Conservation (phyloP, 2,329 filamentous ascomycete genomes). For the Macrophomina tecta region DNA sequence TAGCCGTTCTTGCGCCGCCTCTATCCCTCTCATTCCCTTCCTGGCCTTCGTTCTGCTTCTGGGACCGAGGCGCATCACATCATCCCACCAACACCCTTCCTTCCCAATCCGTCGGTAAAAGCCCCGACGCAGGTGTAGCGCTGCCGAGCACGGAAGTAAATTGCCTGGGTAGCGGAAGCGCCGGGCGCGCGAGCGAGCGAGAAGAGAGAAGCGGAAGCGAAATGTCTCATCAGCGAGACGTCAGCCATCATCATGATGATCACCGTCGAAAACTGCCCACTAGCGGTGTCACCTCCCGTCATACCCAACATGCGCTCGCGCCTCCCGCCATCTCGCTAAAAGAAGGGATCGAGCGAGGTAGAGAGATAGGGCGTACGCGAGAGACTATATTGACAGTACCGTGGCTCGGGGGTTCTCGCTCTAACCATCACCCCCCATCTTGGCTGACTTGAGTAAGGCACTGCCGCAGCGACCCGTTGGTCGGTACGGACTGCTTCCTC, state of each 20-base stretch:
- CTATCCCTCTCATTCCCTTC: not conserved
- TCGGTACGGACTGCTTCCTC: not conserved
- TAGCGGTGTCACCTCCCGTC: not conserved
- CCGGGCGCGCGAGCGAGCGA: not conserved
- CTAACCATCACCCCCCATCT: not conserved
- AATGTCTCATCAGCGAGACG: slow-evolving; percentile 17
- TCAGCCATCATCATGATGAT: not conserved
- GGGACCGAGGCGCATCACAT: slow-evolving; percentile 18
- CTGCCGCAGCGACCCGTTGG: slow-evolving; percentile 6
- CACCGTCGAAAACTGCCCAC: not conserved
- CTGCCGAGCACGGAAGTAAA: not conserved
- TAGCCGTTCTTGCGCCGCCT: not conserved
- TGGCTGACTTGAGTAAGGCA: slow-evolving; percentile 10
- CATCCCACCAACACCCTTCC: not conserved
- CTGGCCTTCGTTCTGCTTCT: not conserved
- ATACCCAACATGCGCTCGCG: not conserved
- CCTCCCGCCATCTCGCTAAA: not conserved
- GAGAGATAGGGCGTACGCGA: too few species aligned
- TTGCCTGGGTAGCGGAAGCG: slow-evolving; percentile 5
- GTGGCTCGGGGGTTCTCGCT: not conserved
- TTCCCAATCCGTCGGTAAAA: not conserved
- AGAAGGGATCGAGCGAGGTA: too few species aligned
- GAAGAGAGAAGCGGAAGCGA: not conserved
- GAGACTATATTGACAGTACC: not conserved
- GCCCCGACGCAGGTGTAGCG: not conserved